Evolutionary conservation across 805 yeast genomes (phyloP), one percentile per base, ranked within the genome.

Genomic region (Kazachstania psychrophila): DNA sequence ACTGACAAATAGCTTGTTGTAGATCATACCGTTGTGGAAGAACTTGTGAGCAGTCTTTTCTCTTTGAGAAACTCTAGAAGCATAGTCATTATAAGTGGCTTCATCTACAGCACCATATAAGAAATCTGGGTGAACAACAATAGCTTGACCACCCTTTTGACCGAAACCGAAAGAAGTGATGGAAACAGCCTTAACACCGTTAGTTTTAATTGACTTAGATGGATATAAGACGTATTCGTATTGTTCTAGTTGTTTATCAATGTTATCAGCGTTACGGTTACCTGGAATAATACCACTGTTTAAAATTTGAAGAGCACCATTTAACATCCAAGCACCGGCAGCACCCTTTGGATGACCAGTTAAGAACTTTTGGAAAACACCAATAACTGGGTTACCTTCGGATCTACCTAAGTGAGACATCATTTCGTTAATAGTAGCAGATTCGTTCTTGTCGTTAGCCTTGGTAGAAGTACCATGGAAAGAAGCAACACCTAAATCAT

Each of bases 261-360:
- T 77, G 60, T 92, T 92, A 65, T 92, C 99, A 47, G 98, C 98
- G 57, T 92, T 94, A 66, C 96, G 78, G 75, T 92, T 92, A 64
- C 99, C 99, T 51, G 98, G 98, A 51, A 92, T 95, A 54, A 88
- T 57, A 65, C 98, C 97, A 54, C 83, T 64, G 69, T 85, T 82
- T 62, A 92, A 71, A 50, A 88, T 79, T 71, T 92, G 99, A 50
- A 92, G 69, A 40, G 86, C 95, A 66, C 99, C 99, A 65, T 92
- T 94, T 75, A 92, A 69, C 98, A 92, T 92, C 98, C 98, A 92
- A 41, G 99, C 97, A 74, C 96, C 99, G 40, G 99, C 99, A 54
- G 98, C 98, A 76, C 99, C 99, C 83, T 92, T 92, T 55, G 98
- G 98, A 72, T 92, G 99, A 68, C 99, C 99, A 54, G 99, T 92